Evolutionary conservation across 2,329 filamentous ascomycete species (phyloP).

Genomic region (Colletotrichum agaves): DNA sequence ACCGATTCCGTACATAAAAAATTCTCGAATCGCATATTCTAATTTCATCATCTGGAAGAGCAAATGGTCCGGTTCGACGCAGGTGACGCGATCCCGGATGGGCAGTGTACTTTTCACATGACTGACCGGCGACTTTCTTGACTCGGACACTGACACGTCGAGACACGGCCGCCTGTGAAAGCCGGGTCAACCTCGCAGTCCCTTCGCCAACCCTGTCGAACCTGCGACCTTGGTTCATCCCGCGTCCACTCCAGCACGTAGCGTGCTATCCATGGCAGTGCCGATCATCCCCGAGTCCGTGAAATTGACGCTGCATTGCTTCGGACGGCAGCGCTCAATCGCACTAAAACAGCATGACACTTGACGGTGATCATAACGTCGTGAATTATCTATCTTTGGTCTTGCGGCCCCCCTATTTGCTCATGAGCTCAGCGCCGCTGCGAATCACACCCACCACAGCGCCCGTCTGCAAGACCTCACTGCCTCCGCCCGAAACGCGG

Average conservation of each 20-base stretch:
- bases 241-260: not conserved
- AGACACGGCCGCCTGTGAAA: not conserved
- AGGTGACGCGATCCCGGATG: not conserved
- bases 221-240: not conserved
- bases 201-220: not conserved
- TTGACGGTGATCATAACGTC: constrained; percentile 27
- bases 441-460: constrained; percentile 91
- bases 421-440: constrained; percentile 81
- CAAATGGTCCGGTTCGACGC: not conserved
- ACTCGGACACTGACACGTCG: constrained; percentile 1
- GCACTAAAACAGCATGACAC: not conserved
- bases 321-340: not conserved
- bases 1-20: not conserved
- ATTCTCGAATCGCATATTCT: not conserved
- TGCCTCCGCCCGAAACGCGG: constrained; percentile 86
- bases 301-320: not conserved
- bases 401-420: constrained; percentile 40
- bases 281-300: not conserved
- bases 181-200: not conserved
- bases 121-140: not conserved
- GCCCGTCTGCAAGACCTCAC: constrained; percentile 89
- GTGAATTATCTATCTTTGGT: constrained; percentile 18
- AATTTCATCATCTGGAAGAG: not conserved
- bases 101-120: not conserved
- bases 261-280: not conserved